Base-by-base conservation (phyloP, 2,329 filamentous ascomycete species). In the Aspergillus neotritici region DNA sequence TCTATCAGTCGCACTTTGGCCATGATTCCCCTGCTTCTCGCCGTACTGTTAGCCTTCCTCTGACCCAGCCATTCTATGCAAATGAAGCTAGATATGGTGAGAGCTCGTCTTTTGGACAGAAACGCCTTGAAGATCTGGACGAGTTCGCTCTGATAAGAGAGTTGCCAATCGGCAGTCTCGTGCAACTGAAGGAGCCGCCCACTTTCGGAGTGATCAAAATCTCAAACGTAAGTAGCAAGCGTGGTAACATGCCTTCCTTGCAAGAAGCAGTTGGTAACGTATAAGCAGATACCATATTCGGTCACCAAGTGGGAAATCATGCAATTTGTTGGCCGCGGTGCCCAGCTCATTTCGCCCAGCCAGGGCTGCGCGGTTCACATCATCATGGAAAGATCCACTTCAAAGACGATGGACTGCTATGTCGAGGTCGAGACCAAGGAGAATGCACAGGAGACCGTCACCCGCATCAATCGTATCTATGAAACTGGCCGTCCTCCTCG, bases 351-450 rank as follows among this genome's bases (percentile, higher is more conserved):
- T 13, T 52, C 57, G 5, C 50, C 62, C 4, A 52, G 61, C 4
- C 48, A 62, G 13, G 74, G 71, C 21, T 70, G 63, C 34, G 64
- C 73, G 1, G 64, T 77, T n/a, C 76, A 78, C 50, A 75, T 79
- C 48, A 73, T 78, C 44, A 78, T 78, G 75, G 76, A 79, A 48
- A 72, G 75, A 15, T 68, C 71, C 15, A 76, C 74, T n/a, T 74
- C 72, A 13, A 78, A 78, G 62, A 78, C 75, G 1, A 74, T 74
- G 67, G 74, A 77, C 40, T 73, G 67, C 46, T 79, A 67, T 50
- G 65, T 76, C 31, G 75, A 79, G 43, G 66, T 77, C 30, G 40
- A 52, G 3, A 61, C 56, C 4, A 31, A 41, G 2, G 43, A 46
- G 8, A 69, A 72, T 50, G 75, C 75, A 0, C 41, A 60, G 12